Evolutionary conservation across 352 stramenopile species (phyloP), one percentile per base, ranked within the genome.

Genomic region (Globisporangium abappressorium): DNA sequence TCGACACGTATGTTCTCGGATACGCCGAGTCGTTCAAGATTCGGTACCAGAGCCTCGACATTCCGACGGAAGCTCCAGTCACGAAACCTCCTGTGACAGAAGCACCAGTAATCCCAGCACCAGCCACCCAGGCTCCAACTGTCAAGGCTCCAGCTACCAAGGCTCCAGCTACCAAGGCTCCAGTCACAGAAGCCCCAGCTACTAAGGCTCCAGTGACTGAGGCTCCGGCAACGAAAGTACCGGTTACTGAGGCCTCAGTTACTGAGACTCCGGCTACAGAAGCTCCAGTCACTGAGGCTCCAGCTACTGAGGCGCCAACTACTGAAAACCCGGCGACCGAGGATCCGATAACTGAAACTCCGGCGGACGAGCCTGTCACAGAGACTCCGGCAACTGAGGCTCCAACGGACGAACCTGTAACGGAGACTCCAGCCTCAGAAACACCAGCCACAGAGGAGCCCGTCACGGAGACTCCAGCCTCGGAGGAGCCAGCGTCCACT

Each of bases 21-120:
- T 78, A 78, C 28, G 72, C 72, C 30, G 58, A 75, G 51, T 63
- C 72, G 15, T 78, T 78, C 43, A 70, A 78, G 22, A 59, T 78
- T 8, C 56, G 34, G 8, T 77, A 72, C 53, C 51, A 64, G 4
- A 46, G 34, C 20, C 14, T 54, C 12, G 20, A 64, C 14, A 28
- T 62, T 5, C 66, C 61, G 1, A 62, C 70, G 8, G 62, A 70
- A 20, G 33, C 62, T 15, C 70, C 62, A 57, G n/a, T n/a, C 14
- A 24, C 20, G 14, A 1, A 20, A 26, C 1, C 30, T 2, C 24
- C 38, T 9, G 26, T 20, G 15, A 51, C 46, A 15, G 22, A 57
- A 60, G n/a, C 33, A 9, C 15, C 38, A 12, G 20, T 36, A 8
- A 51, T 20, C 14, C n/a, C 38, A 66, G n/a, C 61, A 8, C 47